These are phyloP conservation scores for Phycomyces nitens DNA, from an alignment of 192 early-diverging fungal genomes.

Conservation along the genomic window DNA sequence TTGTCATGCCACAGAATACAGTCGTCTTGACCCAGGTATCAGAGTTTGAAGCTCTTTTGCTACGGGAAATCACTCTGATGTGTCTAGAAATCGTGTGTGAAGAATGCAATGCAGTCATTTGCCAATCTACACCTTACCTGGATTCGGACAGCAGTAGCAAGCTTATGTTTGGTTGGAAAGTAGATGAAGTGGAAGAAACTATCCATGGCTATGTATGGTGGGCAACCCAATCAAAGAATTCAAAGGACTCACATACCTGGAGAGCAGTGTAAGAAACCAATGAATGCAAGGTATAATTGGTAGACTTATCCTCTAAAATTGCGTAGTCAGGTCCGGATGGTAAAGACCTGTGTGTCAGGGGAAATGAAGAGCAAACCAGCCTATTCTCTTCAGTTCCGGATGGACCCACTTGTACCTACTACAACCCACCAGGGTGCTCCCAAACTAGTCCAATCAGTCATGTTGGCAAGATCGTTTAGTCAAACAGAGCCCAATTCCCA, in stretches of 20 bases:
- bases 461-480: not conserved
- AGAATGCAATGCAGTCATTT: constrained; percentile 27
- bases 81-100: constrained; percentile 31
- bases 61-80: constrained; percentile 32
- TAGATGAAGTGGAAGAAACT: constrained; percentile 35
- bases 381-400: constrained; percentile 13
- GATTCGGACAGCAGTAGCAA: constrained; percentile 14
- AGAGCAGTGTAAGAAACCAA: constrained; percentile 18
- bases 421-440: not conserved
- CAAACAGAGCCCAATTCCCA: not conserved
- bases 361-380: not conserved
- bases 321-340: not conserved
- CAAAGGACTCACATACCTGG: constrained; percentile 2
- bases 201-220: constrained; percentile 23
- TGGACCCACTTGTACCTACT: not conserved
- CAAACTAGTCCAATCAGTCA: not conserved
- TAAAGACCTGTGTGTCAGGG: not conserved
- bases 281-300: too few relatives aligned
- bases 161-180: constrained; percentile 27
- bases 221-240: not conserved
- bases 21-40: constrained; percentile 24
- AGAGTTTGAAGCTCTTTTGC: constrained; percentile 32
- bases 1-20: constrained; percentile 23
- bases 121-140: constrained; percentile 7
- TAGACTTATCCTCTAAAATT: too few relatives aligned